Evolutionary conservation across 1,284 basidiomycete species (phyloP), one percentile per base, ranked within the genome.

Genomic region (Stereum hirsutum): DNA sequence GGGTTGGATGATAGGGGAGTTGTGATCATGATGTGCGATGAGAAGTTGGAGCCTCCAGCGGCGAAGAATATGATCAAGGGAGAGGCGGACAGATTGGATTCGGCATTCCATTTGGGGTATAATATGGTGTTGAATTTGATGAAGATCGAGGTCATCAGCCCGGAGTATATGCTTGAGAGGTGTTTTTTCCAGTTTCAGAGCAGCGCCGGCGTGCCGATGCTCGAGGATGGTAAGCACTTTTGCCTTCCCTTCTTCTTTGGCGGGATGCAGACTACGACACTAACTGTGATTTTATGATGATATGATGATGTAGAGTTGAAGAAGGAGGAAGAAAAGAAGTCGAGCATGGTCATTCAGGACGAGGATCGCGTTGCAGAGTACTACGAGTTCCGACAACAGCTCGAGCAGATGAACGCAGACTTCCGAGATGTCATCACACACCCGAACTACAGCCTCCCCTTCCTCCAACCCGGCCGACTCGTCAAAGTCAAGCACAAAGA

Each of bases 1-100:
- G 96, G 96, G 36, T 69, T 99, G 45, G 96, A 99, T 60, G 95
- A 98, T 52, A 81, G 96, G n/a, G 96, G 96, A 49, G 93, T 99
- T 44, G 96, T 99, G 50, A 98, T 99, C 57, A 92, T 99, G 92
- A 99, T 99, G 96, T 91, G 89, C 60, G 95, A 99, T 63, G 93
- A 97, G 66, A 97, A 96, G 66, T 73, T 99, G 41, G 96, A 99
- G 57, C 94, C 96, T 0, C 63, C 78, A 2, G 78, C 85, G 0
- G 95, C 96, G 37, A 99, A 97, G 70, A 78, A 75, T 44, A 99
- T 99, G 96, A 89, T 99, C 62, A 98, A 98, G 64, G 96, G 96
- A 41, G 89, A 97, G 66, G 94, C 96, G 5, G 96, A 99, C 63
- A 75, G 95, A 31, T 70, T 99, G 47, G 93, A 99, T 64, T 98